Conservation (phyloP, 345 rosid genomes). For the Conringia planisiliqua region DNA sequence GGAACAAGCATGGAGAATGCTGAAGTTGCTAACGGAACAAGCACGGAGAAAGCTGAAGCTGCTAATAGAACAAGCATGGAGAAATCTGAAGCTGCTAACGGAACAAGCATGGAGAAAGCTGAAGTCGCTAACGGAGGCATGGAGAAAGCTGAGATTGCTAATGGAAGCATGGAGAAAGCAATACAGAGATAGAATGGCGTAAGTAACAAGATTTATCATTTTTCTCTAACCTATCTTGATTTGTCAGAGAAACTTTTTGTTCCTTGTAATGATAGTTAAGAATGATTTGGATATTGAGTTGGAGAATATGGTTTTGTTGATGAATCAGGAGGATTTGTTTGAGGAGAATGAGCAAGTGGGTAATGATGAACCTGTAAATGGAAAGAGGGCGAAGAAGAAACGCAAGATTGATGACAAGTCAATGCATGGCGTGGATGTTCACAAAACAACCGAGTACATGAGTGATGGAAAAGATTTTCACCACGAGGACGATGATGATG, state of each 20-base stretch:
- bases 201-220: background rate
- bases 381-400: background rate
- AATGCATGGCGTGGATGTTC: background rate
- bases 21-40: background rate
- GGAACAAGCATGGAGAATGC: no score
- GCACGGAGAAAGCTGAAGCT: background rate
- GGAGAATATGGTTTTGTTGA: background rate
- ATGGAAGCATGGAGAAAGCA: no score
- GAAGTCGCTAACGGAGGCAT: no score
- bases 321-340: slow-evolving; percentile 7
- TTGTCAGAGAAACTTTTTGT: no score
- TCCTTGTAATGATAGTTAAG: background rate
- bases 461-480: slow-evolving; percentile 8
- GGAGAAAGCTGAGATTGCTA: no score
- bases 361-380: background rate
- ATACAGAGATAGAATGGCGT: background rate
- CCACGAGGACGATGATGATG: background rate
- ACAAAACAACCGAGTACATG: background rate
- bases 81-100: background rate
- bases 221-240: no score
- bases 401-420: background rate
- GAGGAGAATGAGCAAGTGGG: background rate
- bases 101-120: background rate
- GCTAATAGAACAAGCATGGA: no score
- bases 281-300: background rate